phyloP scores from a whole-genome alignment of 768 basidiomycete species.

The Boletellus ananiceps region DNA sequence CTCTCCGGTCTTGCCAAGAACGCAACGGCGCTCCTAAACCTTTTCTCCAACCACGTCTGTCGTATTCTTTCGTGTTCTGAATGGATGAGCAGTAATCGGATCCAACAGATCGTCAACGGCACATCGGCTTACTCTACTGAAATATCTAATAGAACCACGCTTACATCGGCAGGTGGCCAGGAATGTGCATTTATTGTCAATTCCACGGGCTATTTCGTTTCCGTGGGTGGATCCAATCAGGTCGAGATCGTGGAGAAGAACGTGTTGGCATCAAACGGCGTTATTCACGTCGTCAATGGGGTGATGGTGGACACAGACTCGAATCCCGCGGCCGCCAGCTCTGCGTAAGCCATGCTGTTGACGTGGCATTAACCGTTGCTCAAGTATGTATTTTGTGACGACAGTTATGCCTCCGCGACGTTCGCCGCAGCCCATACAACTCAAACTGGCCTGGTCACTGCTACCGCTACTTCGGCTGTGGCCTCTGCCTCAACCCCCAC shows the following conservation, averaged over 20 bases:
- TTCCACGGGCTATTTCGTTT: conserved; percentile 54
- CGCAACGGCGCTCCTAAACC: conserved; percentile 36
- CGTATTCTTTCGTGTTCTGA: neutral
- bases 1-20: conserved; percentile 40
- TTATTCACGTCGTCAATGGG: conserved; percentile 57
- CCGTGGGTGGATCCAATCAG: conserved; percentile 37
- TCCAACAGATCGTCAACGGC: conserved; percentile 58
- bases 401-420: conserved; percentile 43
- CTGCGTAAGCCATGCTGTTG: conserved; percentile 43
- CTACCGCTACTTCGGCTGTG: neutral
- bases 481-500: conserved; percentile 4
- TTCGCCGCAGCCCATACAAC: conserved; percentile 40
- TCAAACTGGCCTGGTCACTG: conserved; percentile 38
- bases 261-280: conserved; percentile 61
- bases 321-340: conserved; percentile 42
- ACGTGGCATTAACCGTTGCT: neutral
- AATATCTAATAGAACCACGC: conserved; percentile 34
- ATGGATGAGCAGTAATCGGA: neutral
- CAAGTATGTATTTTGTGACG: neutral
- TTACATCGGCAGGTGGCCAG: conserved; percentile 56
- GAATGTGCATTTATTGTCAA: conserved; percentile 49
- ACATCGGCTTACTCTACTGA: conserved; percentile 58
- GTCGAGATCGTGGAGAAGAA: conserved; percentile 57
- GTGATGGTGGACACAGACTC: conserved; percentile 46
- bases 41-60: conserved; percentile 61